Conservation (phyloP, 768 basidiomycete genomes). For the Neoboletus brunneissimus region DNA sequence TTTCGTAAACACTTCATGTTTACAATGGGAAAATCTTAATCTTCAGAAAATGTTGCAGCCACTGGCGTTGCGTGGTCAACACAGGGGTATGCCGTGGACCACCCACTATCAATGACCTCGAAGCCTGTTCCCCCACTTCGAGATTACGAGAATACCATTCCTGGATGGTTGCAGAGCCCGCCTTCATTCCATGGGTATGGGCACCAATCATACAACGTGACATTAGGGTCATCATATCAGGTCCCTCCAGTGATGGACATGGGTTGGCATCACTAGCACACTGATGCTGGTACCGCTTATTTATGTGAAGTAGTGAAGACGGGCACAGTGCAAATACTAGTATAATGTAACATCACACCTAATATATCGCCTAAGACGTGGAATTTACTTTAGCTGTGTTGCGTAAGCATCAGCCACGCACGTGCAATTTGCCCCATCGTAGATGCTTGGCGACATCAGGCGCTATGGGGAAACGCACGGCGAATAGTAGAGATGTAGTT, state of each 20-base stretch:
- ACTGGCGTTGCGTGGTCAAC: constrained; percentile 6
- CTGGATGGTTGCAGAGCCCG: constrained; percentile 9
- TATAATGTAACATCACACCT: neutral
- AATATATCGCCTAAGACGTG: neutral
- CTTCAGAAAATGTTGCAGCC: constrained; percentile 8
- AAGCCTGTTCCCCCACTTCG: constrained; percentile 1
- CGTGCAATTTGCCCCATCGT: neutral
- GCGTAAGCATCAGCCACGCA: neutral
- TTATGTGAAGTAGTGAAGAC: neutral
- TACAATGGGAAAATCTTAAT: neutral
- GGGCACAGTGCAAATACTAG: neutral
- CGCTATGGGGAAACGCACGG: neutral
- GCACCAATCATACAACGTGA: constrained; percentile 7
- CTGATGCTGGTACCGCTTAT: neutral
- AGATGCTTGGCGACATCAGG: neutral
- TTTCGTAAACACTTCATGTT: neutral
- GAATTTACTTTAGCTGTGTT: neutral
- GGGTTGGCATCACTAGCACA: constrained; percentile 7
- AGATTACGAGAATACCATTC: neutral
- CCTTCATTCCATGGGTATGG: neutral
- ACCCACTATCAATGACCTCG: neutral
- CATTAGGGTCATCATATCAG: neutral
- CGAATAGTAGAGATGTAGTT: neutral
- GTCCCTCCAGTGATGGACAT: neutral
- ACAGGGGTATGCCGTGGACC: constrained; percentile 3